A percentile compares a stretch with the other conserved stretches of the same genome.
Evolutionary conservation across 345 rosid genomes (phyloP).

Genomic region (Schrenkiella parvula): DNA sequence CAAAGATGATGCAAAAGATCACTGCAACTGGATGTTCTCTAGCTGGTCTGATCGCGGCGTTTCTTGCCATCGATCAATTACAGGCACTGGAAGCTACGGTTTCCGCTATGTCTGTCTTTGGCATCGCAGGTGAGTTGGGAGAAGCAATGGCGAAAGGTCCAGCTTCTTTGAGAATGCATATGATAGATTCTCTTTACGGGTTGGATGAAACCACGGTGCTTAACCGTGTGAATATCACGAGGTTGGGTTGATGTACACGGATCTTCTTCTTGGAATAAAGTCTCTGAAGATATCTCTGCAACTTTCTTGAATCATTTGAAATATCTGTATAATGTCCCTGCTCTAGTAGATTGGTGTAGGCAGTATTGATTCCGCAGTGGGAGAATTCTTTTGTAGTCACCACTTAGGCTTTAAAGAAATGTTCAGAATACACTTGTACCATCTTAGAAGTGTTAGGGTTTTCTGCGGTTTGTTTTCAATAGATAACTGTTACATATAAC

Average conservation of each 20-base stretch:
- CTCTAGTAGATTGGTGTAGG: background rate
- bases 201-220: slow-evolving; percentile 50
- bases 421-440: background rate
- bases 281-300: slow-evolving; percentile 5
- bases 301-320: background rate
- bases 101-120: slow-evolving; percentile 70
- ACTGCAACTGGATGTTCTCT: slow-evolving; percentile 87
- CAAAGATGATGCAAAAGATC: slow-evolving; percentile 78
- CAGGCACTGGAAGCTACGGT: slow-evolving; percentile 67
- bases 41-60: slow-evolving; percentile 73
- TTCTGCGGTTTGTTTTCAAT: slow-evolving; percentile 7
- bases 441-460: background rate
- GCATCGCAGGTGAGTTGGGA: slow-evolving; percentile 82
- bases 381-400: background rate
- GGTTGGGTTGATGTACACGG: slow-evolving; percentile 26
- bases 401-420: background rate
- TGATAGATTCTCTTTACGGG: slow-evolving; percentile 65
- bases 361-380: background rate
- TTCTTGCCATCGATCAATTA: slow-evolving; percentile 58
- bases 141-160: slow-evolving; percentile 77
- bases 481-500: slow-evolving; percentile 13
- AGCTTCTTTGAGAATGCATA: slow-evolving; percentile 68
- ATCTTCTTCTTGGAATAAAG: slow-evolving; percentile 12
- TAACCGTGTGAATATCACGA: slow-evolving; percentile 39
- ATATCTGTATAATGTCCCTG: background rate